Evolutionary conservation across 2,329 filamentous ascomycete species (phyloP).

Genomic region (Exophiala phaeomuriformis): DNA sequence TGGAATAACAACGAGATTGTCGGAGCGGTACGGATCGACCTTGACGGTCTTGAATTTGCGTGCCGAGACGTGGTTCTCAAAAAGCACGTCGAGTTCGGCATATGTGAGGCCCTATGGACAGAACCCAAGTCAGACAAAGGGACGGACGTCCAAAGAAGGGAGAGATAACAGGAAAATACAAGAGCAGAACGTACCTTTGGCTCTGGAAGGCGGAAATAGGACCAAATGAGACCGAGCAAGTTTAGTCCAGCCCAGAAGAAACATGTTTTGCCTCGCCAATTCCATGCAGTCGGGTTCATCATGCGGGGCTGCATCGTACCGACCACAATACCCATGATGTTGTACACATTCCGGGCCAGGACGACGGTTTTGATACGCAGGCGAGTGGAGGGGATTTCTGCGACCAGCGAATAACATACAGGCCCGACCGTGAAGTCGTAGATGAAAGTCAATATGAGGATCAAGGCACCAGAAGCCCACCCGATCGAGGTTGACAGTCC

Average conservation of each 20-base stretch:
- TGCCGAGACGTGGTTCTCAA: conserved; percentile 35
- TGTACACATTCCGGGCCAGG: conserved; percentile 46
- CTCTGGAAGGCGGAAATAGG: conserved; percentile 41
- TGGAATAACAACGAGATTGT: conserved; percentile 26
- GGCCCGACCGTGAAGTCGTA: conserved; percentile 51
- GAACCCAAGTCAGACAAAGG: conserved; percentile 16
- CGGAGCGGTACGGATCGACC: conserved; percentile 31
- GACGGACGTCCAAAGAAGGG: neutral
- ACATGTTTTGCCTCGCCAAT: conserved; percentile 33
- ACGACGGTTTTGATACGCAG: conserved; percentile 51
- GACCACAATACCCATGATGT: conserved; percentile 35
- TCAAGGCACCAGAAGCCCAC: conserved; percentile 41
- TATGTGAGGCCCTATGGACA: conserved; percentile 33
- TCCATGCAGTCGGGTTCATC: conserved; percentile 33
- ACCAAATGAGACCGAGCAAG: conserved; percentile 35
- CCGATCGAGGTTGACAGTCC: conserved; percentile 26
- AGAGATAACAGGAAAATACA: neutral
- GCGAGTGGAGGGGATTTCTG: conserved; percentile 49
- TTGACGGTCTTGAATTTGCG: conserved; percentile 34
- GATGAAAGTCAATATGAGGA: conserved; percentile 49
- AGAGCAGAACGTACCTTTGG: conserved; percentile 26
- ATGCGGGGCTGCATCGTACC: conserved; percentile 33
- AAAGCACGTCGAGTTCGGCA: conserved; percentile 39
- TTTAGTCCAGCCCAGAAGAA: conserved; percentile 40
- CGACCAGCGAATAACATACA: conserved; percentile 47